Evolutionary conservation across 306 rosid species (phyloP).

Genomic region (Ormosia emarginata): DNA sequence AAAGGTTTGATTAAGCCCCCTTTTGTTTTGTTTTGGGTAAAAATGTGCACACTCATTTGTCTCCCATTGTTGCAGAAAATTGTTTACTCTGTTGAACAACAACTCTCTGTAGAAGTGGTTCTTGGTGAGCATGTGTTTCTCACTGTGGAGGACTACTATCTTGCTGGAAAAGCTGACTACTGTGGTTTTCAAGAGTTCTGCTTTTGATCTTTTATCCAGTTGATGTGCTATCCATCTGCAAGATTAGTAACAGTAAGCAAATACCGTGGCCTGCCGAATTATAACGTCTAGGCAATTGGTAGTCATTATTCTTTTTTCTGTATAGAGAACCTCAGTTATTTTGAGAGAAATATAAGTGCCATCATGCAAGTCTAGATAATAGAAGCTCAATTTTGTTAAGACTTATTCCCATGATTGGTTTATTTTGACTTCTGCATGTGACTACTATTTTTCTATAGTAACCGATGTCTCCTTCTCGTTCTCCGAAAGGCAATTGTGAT

Average conservation of each 20-base stretch:
- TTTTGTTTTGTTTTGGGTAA: background rate
- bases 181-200: background rate
- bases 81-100: slow-evolving; percentile 56
- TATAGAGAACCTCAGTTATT: background rate
- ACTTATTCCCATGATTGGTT: background rate
- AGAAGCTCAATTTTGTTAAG: too few species aligned
- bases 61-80: slow-evolving; percentile 43
- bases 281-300: background rate
- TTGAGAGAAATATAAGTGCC: background rate
- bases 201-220: background rate
- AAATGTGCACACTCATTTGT: background rate
- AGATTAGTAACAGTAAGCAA: background rate
- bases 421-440: background rate
- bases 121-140: slow-evolving; percentile 62
- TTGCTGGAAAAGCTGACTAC: slow-evolving; percentile 11
- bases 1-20: slow-evolving; percentile 52
- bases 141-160: slow-evolving; percentile 57
- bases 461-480: background rate
- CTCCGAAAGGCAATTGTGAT: too few species aligned
- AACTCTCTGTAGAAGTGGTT: slow-evolving; percentile 49
- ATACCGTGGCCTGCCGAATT: background rate
- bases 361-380: too few species aligned
- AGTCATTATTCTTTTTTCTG: too few species aligned
- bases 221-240: background rate
- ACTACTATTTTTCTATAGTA: background rate